These are phyloP conservation scores for Xylogone sp. DNA, from an alignment of 2,329 filamentous ascomycete species.

Conservation along the genomic window DNA sequence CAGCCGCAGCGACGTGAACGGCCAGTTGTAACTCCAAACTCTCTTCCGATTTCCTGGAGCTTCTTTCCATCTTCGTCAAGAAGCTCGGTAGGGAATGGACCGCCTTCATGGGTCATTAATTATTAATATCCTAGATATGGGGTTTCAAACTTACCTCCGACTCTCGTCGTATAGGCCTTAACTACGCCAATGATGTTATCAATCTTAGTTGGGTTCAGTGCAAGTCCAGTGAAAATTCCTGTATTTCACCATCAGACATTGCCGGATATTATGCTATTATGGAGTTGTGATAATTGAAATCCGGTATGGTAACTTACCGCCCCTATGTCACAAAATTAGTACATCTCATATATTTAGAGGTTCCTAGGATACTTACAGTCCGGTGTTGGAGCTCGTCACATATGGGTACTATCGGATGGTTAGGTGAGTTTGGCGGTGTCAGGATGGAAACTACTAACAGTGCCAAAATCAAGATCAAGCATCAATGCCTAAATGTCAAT, in stretches of 20 bases:
- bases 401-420: constrained; percentile 42
- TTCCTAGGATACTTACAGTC: constrained; percentile 29
- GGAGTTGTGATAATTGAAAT: neutral
- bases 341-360: neutral
- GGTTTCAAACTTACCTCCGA: constrained; percentile 30
- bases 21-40: constrained; percentile 42
- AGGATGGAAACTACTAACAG: constrained; percentile 17
- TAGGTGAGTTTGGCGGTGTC: constrained; percentile 7
- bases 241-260: constrained; percentile 26
- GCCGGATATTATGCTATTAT: no score
- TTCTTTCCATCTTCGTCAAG: constrained; percentile 38
- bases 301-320: neutral
- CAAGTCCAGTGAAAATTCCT: constrained; percentile 60
- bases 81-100: constrained; percentile 66
- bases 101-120: constrained; percentile 29
- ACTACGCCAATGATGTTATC: constrained; percentile 61
- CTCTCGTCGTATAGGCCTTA: constrained; percentile 62
- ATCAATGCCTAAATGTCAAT: constrained; percentile 47
- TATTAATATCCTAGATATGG: neutral
- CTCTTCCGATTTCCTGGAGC: constrained; percentile 44
- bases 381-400: constrained; percentile 43
- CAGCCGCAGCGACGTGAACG: constrained; percentile 56
- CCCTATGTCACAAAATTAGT: constrained; percentile 52
- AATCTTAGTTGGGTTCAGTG: constrained; percentile 57
- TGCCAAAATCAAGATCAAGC: constrained; percentile 61